These are phyloP conservation scores for Poronia punctata DNA, from an alignment of 495 filamentous ascomycete species.

Conservation along the genomic window DNA sequence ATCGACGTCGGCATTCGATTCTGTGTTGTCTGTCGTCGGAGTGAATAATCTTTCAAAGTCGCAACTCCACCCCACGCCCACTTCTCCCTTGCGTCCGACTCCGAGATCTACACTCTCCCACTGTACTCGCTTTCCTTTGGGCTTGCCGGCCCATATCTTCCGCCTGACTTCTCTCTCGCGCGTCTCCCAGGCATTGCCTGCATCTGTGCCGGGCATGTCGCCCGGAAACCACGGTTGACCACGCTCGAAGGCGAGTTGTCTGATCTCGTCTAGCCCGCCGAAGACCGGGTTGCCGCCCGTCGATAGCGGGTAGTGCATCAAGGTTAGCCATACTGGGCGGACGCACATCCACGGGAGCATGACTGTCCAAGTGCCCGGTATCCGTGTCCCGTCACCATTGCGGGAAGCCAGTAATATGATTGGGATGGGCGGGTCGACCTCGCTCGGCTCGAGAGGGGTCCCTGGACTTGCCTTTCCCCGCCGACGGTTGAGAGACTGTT, in stretches of 20 bases:
- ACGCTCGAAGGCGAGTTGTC: conserved; percentile 80
- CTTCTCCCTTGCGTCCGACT: conserved; percentile 68
- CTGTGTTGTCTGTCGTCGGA: conserved; percentile 14
- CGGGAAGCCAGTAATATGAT: conserved; percentile 62
- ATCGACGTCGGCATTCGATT: too few species aligned
- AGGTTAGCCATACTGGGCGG: conserved; percentile 71
- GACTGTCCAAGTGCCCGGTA: conserved; percentile 72
- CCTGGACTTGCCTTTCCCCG: conserved; percentile 63
- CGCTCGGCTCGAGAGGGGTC: conserved; percentile 46
- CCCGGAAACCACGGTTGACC: conserved; percentile 77
- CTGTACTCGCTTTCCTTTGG: conserved; percentile 72
- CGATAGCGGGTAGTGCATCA: conserved; percentile 81
- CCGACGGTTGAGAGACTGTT: conserved; percentile 82
- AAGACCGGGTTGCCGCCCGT: conserved; percentile 73
- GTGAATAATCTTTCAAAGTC: conserved; percentile 68
- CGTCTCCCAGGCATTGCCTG: conserved; percentile 71
- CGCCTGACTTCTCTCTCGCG: conserved; percentile 55
- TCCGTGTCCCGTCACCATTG: conserved; percentile 33
- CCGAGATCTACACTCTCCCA: conserved; percentile 74
- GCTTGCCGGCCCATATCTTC: conserved; percentile 66
- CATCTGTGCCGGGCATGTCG: conserved; percentile 76
- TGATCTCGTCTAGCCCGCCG: conserved; percentile 71
- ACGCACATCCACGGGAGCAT: conserved; percentile 92
- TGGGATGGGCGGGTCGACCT: conserved; percentile 76
- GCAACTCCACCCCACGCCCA: conserved; percentile 79